Conservation (phyloP, 768 basidiomycete genomes). For the Panellus pusillus region DNA sequence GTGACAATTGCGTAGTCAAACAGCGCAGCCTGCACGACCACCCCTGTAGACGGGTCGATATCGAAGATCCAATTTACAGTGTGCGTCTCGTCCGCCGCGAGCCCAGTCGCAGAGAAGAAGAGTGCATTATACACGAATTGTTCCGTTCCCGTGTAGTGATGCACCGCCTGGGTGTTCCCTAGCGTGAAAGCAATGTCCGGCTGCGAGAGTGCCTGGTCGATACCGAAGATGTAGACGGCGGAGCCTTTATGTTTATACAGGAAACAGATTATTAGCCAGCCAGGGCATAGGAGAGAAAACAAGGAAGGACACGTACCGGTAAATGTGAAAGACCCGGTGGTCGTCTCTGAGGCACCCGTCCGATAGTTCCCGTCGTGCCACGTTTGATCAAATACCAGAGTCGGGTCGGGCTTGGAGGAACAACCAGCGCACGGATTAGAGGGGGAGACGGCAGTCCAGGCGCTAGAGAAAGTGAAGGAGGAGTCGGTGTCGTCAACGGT, state of each 20-base stretch:
- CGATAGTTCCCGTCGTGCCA: slow-evolving; percentile 19
- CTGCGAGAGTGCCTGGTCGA: slow-evolving; percentile 16
- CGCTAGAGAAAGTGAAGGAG: slow-evolving; percentile 11
- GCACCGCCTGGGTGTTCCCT: neutral
- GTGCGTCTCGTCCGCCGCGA: slow-evolving; percentile 12
- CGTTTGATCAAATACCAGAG: slow-evolving; percentile 2
- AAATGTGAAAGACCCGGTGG: slow-evolving; percentile 18
- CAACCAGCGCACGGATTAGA: slow-evolving; percentile 10
- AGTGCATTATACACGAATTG: slow-evolving; percentile 18
- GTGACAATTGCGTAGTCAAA: slow-evolving; percentile 21
- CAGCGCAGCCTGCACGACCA: slow-evolving; percentile 11
- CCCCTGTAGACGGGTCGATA: slow-evolving; percentile 5
- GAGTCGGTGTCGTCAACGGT: slow-evolving; percentile 17
- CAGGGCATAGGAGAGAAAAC: no score
- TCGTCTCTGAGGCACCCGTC: slow-evolving; percentile 8
- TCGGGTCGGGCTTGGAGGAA: slow-evolving; percentile 15
- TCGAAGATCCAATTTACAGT: slow-evolving; percentile 16
- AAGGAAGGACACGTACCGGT: slow-evolving; percentile 4
- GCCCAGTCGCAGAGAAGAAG: slow-evolving; percentile 19
- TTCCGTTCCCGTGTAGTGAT: slow-evolving; percentile 17
- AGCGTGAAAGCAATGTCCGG: slow-evolving; percentile 18
- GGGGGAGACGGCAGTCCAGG: slow-evolving; percentile 12
- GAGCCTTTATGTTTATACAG: slow-evolving; percentile 2
- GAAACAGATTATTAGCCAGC: neutral
- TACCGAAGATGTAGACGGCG: slow-evolving; percentile 19